A percentile compares a stretch with the other conserved stretches of the same genome.
These are phyloP conservation scores for Pezicula rhizophila DNA, from an alignment of 2,329 filamentous ascomycete species.

Conservation along the genomic window DNA sequence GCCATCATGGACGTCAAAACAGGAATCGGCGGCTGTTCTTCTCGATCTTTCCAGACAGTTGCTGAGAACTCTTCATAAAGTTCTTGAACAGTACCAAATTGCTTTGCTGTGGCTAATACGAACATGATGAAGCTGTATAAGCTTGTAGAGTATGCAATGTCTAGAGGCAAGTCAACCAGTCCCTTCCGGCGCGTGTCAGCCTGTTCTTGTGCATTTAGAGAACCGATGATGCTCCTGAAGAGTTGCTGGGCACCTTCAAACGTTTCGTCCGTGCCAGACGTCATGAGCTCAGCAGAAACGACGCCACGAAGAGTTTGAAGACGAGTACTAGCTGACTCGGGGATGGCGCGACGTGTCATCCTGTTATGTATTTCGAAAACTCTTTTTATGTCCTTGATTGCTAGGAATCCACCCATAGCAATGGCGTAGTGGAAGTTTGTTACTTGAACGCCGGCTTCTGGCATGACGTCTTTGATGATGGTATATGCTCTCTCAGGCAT, in stretches of 20 bases:
- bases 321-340: conserved; percentile 35
- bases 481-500: conserved; percentile 49
- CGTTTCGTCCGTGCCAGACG: conserved; percentile 14
- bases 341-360: conserved; percentile 34
- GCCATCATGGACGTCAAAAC: conserved; percentile 64
- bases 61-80: conserved; percentile 49
- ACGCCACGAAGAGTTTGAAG: conserved; percentile 32
- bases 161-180: conserved; percentile 11
- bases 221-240: conserved; percentile 17
- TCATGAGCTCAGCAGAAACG: conserved; percentile 13
- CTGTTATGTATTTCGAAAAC: conserved; percentile 41
- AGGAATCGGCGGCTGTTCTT: conserved; percentile 39
- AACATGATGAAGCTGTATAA: conserved; percentile 52
- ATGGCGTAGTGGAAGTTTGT: conserved; percentile 47
- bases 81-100: conserved; percentile 42
- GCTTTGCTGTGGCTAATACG: conserved; percentile 41
- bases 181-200: conserved; percentile 19
- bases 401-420: conserved; percentile 41
- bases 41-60: conserved; percentile 30
- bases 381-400: conserved; percentile 34
- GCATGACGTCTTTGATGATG: conserved; percentile 46
- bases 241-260: conserved; percentile 18
- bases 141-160: conserved; percentile 21
- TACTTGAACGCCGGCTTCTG: conserved; percentile 34
- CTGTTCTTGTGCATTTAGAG: conserved; percentile 21